Percentiles rank a stretch among this genome's conserved stretches.
These are phyloP conservation scores for Camptophora hylomeconis DNA, from an alignment of 2,329 filamentous ascomycete species.

Conservation along the genomic window DNA sequence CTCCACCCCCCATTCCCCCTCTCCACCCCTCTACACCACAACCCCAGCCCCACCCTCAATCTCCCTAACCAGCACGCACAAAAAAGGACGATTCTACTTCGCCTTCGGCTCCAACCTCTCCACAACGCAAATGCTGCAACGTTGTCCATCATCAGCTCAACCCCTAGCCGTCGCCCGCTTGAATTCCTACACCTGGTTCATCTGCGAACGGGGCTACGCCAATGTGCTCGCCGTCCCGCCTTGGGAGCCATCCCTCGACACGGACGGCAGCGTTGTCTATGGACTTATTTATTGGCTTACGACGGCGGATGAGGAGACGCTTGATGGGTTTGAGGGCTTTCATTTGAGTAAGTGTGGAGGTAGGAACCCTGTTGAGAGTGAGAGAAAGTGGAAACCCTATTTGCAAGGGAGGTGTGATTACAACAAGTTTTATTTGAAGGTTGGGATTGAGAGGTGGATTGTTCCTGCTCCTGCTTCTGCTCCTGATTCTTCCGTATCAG, in stretches of 20 bases:
- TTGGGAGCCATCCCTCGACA: background rate
- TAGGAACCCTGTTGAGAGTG: conserved; percentile 11
- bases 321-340: conserved; percentile 23
- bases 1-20: too few relatives aligned
- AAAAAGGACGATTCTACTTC: conserved; percentile 26
- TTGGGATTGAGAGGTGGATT: conserved; percentile 13
- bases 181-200: conserved; percentile 28
- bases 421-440: conserved; percentile 17
- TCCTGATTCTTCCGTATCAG: conserved; percentile 8
- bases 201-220: conserved; percentile 29
- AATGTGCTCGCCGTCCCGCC: conserved; percentile 25
- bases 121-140: conserved; percentile 28
- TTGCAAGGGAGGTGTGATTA: conserved; percentile 16
- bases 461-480: too few relatives aligned
- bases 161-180: conserved; percentile 28
- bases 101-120: conserved; percentile 33
- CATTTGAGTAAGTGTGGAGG: too few relatives aligned
- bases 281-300: conserved; percentile 30
- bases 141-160: conserved; percentile 21
- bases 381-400: background rate
- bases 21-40: background rate
- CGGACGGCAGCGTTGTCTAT: conserved; percentile 20
- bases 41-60: too few relatives aligned
- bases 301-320: conserved; percentile 21
- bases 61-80: conserved; percentile 17